These are phyloP conservation scores for Niebla homalea DNA, from an alignment of 495 filamentous ascomycete genomes.

Conservation along the genomic window DNA sequence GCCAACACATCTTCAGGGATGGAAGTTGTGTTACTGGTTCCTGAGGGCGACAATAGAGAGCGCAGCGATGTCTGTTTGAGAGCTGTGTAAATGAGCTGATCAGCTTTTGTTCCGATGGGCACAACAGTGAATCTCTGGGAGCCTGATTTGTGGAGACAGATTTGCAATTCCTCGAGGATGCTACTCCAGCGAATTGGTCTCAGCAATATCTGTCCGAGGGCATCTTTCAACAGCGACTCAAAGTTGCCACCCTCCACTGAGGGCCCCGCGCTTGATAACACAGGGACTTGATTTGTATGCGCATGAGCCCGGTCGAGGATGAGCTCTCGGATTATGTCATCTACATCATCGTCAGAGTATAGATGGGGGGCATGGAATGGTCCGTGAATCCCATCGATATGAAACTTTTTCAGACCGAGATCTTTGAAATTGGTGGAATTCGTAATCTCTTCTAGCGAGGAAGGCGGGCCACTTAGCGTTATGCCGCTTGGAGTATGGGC, in stretches of 20 bases:
- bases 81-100: constrained; percentile 12
- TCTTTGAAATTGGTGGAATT: not conserved
- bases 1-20: constrained; percentile 48
- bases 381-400: constrained; percentile 10
- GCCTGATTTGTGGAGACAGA: not conserved
- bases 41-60: constrained; percentile 79
- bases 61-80: constrained; percentile 23
- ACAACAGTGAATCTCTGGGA: constrained; percentile 1
- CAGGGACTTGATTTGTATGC: constrained; percentile 6
- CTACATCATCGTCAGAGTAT: constrained; percentile 14
- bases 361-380: constrained; percentile 23
- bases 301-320: not conserved
- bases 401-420: not conserved
- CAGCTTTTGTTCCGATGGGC: constrained; percentile 10
- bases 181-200: constrained; percentile 46
- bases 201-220: constrained; percentile 46
- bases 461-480: constrained; percentile 17
- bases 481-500: constrained; percentile 14
- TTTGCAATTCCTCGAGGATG: constrained; percentile 32
- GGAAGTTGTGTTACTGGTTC: constrained; percentile 78
- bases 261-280: constrained; percentile 28
- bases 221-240: constrained; percentile 32
- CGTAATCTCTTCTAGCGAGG: constrained; percentile 10
- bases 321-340: constrained; percentile 7
- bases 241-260: constrained; percentile 33